phyloP scores from a whole-genome alignment of 2,329 filamentous ascomycete species.

The Monilinia vaccinii-corymbosi region DNA sequence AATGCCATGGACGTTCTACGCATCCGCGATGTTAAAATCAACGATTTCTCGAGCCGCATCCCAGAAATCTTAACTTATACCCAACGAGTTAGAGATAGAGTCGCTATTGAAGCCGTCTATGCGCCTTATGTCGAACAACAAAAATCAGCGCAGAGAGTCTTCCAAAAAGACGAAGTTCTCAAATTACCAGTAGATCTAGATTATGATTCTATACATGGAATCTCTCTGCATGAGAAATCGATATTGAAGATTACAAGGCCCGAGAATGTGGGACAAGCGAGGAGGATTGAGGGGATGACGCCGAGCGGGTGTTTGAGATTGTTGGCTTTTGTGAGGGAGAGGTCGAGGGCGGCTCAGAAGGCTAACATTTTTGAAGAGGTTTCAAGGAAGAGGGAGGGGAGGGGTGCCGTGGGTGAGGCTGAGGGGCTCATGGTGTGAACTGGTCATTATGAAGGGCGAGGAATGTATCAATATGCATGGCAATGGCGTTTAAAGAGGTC shows the following conservation, averaged over 20 bases:
- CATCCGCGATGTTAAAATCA: constrained; percentile 49
- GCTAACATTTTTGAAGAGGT: constrained; percentile 15
- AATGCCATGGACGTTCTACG: constrained; percentile 74
- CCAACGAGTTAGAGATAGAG: constrained; percentile 53
- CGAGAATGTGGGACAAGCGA: constrained; percentile 80
- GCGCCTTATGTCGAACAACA: constrained; percentile 78
- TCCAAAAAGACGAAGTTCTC: constrained; percentile 69
- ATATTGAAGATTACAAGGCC: constrained; percentile 63
- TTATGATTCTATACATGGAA: constrained; percentile 62
- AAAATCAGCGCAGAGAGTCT: constrained; percentile 51
- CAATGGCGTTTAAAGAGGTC: neutral
- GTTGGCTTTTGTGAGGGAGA: constrained; percentile 45
- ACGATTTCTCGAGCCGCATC: constrained; percentile 48
- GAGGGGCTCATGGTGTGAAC: neutral
- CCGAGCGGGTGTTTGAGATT: constrained; percentile 51
- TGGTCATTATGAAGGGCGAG: neutral
- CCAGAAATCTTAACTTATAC: constrained; percentile 47
- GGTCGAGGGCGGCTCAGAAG: constrained; percentile 14
- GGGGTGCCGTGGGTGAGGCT: neutral
- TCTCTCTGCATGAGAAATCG: constrained; percentile 72
- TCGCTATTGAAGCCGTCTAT: constrained; percentile 76
- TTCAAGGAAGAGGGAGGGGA: constrained; percentile 7
- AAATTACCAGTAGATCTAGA: constrained; percentile 65
- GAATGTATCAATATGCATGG: neutral
- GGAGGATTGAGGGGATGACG: constrained; percentile 73